Percentiles rank a stretch among this genome's conserved stretches.
These are phyloP conservation scores for Metschnikowia drakensbergensis DNA, from an alignment of 805 yeast genomes.

Conservation along the genomic window DNA sequence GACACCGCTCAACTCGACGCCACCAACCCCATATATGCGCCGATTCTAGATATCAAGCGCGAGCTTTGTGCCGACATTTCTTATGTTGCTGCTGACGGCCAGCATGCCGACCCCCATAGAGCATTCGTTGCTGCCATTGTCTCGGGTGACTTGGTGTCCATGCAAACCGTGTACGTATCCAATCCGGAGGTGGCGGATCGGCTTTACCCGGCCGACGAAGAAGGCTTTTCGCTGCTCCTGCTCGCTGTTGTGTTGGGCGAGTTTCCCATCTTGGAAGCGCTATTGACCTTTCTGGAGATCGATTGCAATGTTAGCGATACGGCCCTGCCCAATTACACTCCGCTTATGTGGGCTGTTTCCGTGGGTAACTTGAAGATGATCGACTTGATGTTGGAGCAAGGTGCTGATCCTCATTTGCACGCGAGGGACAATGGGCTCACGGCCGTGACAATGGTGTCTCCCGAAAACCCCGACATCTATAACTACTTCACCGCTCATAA, in stretches of 20 bases:
- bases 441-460: conserved; percentile 56
- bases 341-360: conserved; percentile 85
- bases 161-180: conserved; percentile 25
- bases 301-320: conserved; percentile 52
- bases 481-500: conserved; percentile 56
- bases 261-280: conserved; percentile 42
- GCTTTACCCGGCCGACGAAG: conserved; percentile 23
- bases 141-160: conserved; percentile 36
- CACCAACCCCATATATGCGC: conserved; percentile 9
- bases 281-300: conserved; percentile 40
- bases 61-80: not conserved
- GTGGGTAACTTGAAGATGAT: conserved; percentile 54
- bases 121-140: conserved; percentile 32
- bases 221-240: conserved; percentile 36
- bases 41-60: conserved; percentile 8
- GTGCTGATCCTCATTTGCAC: conserved; percentile 56
- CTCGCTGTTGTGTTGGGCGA: conserved; percentile 56
- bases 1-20: conserved; percentile 6
- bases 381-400: conserved; percentile 53
- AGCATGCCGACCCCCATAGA: conserved; percentile 7
- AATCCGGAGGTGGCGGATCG: conserved; percentile 22
- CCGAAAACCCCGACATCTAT: conserved; percentile 49
- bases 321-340: conserved; percentile 49
- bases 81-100: not conserved
- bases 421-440: conserved; percentile 34